Conservation (phyloP, 2,329 filamentous ascomycete genomes). For the Microascus cirrosus region DNA sequence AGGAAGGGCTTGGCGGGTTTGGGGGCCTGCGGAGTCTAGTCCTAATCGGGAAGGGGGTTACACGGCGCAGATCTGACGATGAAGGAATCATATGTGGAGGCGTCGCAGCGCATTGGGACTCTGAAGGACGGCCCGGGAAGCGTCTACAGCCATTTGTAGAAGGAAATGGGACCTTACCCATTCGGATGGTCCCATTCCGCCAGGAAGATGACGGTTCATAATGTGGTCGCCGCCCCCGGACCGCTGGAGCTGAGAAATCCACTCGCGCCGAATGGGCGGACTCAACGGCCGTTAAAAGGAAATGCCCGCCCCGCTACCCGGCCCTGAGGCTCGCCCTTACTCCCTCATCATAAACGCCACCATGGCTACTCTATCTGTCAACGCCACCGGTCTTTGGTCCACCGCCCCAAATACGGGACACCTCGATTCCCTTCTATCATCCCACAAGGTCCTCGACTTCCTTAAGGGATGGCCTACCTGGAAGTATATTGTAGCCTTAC, state of each 20-base stretch:
- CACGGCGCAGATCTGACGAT: neutral
- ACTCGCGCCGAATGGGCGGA: no score
- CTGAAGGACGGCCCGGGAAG: no score
- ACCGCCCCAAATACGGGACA: neutral
- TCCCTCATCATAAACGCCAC: neutral
- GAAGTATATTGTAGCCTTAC: slow-evolving; percentile 19
- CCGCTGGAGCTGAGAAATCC: no score
- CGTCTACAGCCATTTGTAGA: no score
- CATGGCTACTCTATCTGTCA: neutral
- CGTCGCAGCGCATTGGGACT: no score
- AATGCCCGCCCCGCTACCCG: no score
- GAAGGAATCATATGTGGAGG: neutral
- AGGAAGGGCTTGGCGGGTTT: slow-evolving; percentile 1
- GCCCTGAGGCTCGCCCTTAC: neutral
- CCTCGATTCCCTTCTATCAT: neutral
- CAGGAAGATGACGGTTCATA: no score
- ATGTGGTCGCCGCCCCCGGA: no score
- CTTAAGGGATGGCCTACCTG: slow-evolving; percentile 12
- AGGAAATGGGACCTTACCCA: no score
- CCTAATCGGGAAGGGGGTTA: slow-evolving; percentile 9
- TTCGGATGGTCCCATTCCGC: no score
- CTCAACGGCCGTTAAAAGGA: no score
- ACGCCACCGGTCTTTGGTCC: neutral
- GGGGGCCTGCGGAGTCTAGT: slow-evolving; percentile 20
- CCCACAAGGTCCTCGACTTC: neutral